Conservation (phyloP, 176 grass and related monocot genomes). For the Ampelocalamus luodianensis region DNA sequence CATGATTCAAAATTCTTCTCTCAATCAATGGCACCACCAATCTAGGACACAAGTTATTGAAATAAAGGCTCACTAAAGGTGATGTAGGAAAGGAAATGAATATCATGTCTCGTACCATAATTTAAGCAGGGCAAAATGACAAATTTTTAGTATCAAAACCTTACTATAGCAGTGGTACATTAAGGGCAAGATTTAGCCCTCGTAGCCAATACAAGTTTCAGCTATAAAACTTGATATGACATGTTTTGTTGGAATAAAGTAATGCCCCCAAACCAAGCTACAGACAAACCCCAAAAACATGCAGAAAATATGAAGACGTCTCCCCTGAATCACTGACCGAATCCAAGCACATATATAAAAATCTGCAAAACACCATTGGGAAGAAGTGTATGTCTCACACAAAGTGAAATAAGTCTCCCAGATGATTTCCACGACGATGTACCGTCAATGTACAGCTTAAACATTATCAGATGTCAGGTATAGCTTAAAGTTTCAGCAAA, state of each 20-base stretch:
- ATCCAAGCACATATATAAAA: slow-evolving; percentile 18
- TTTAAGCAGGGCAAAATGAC: neutral
- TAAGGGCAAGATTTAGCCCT: neutral
- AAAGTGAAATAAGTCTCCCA: slow-evolving; percentile 32
- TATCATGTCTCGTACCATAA: neutral
- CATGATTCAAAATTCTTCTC: neutral
- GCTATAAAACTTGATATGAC: neutral
- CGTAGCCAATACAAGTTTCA: neutral
- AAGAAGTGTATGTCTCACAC: slow-evolving; percentile 13
- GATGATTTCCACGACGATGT: slow-evolving; percentile 26
- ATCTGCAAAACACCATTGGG: slow-evolving; percentile 1
- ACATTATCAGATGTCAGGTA: slow-evolving; percentile 38
- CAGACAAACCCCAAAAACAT: slow-evolving; percentile 33
- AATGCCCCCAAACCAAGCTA: slow-evolving; percentile 17
- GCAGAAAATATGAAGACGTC: slow-evolving; percentile 51
- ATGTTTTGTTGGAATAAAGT: slow-evolving; percentile 27
- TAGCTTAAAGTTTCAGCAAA: slow-evolving; percentile 44
- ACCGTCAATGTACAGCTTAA: slow-evolving; percentile 32
- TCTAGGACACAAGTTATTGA: neutral
- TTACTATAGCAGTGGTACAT: neutral
- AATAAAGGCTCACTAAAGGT: neutral
- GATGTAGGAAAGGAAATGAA: slow-evolving; percentile 12
- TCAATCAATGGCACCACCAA: neutral
- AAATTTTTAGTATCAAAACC: neutral
- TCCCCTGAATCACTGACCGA: slow-evolving; percentile 38